These are phyloP conservation scores for Miscanthus sacchariflorus DNA, from an alignment of 202 grass and related monocot genomes.

Conservation along the genomic window DNA sequence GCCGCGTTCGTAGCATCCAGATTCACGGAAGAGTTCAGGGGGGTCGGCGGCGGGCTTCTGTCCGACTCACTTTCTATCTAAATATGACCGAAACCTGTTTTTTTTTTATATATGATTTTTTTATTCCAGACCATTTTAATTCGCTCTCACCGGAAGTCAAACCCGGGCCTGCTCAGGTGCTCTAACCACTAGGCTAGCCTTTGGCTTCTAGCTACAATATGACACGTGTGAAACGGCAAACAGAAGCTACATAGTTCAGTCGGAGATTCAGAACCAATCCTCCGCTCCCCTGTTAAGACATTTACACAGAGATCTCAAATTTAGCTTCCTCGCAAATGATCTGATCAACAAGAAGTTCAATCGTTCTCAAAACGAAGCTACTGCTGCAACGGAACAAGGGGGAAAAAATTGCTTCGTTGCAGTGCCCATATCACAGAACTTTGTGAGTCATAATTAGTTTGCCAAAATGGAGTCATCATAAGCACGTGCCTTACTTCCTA, in stretches of 20 bases:
- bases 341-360: not conserved
- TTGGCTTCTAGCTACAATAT: not conserved
- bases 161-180: no score
- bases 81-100: no score
- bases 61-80: no score
- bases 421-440: not conserved
- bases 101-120: no score
- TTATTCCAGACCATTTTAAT: no score
- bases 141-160: no score
- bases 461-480: not conserved
- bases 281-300: not conserved
- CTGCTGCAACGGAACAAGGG: not conserved
- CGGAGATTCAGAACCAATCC: not conserved
- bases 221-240: not conserved
- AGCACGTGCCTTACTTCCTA: constrained; percentile 16
- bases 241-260: not conserved
- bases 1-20: no score
- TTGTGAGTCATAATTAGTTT: constrained; percentile 7
- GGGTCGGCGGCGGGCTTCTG: no score
- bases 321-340: not conserved
- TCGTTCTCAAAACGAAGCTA: not conserved
- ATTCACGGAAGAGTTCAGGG: no score
- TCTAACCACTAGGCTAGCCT: no score
- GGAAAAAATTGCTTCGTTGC: not conserved
- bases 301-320: not conserved